Conservation (phyloP, 139 green algal genomes). For the Chloropicon primus region DNA sequence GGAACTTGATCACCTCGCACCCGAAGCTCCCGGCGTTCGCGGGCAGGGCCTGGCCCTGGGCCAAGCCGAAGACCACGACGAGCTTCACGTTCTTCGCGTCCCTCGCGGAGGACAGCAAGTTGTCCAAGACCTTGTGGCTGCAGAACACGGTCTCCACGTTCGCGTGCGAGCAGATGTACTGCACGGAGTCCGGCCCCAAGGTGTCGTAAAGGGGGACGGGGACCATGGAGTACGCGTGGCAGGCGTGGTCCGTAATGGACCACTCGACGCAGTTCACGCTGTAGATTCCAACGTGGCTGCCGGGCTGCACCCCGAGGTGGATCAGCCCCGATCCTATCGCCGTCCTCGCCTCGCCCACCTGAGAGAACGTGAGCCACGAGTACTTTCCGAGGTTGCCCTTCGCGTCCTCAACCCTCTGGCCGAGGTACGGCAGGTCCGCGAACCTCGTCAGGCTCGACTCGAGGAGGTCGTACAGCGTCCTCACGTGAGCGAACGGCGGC, state of each 20-base stretch:
- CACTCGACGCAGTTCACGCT: slow-evolving; percentile 80
- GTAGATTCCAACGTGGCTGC: slow-evolving; percentile 70
- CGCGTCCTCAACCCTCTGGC: slow-evolving; percentile 12
- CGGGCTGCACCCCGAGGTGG: slow-evolving; percentile 58
- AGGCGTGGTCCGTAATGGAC: slow-evolving; percentile 72
- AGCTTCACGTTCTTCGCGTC: slow-evolving; percentile 59
- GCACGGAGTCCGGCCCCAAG: slow-evolving; percentile 71
- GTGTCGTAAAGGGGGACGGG: slow-evolving; percentile 96
- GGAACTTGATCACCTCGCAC: background rate
- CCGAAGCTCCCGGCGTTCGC: background rate
- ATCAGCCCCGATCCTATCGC: slow-evolving; percentile 75
- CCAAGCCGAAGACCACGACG: slow-evolving; percentile 38
- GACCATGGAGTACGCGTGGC: slow-evolving; percentile 70
- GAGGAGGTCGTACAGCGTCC: slow-evolving; percentile 81
- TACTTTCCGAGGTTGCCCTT: slow-evolving; percentile 20
- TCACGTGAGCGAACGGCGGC: slow-evolving; percentile 53
- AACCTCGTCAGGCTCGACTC: slow-evolving; percentile 47
- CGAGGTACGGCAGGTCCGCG: slow-evolving; percentile 31
- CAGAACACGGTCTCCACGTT: slow-evolving; percentile 68
- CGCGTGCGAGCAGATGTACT: slow-evolving; percentile 90
- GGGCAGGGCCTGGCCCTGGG: background rate
- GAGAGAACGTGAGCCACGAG: slow-evolving; percentile 1
- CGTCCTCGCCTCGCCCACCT: slow-evolving; percentile 53
- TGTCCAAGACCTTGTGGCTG: slow-evolving; percentile 46
- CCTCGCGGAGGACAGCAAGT: slow-evolving; percentile 49